A percentile compares a stretch with the other conserved stretches of the same genome.
phyloP scores from a whole-genome alignment of 768 basidiomycete species.

The Phallus indusiatus region DNA sequence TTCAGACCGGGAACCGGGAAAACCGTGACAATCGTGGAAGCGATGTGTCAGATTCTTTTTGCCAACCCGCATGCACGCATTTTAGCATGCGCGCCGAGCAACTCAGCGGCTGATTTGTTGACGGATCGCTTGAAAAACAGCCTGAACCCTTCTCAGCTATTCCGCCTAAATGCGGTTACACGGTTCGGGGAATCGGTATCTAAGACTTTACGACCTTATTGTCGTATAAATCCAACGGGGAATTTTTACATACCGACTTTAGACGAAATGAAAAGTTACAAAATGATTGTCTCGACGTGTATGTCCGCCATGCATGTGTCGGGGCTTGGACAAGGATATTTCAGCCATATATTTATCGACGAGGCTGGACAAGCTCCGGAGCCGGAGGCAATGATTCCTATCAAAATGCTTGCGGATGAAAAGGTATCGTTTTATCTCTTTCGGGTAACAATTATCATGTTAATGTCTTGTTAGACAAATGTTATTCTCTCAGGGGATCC shows the following conservation, averaged over 20 bases:
- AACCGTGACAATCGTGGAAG: slow-evolving; percentile 14
- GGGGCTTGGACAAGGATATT: slow-evolving; percentile 52
- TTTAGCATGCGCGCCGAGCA: slow-evolving; percentile 15
- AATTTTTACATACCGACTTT: background rate
- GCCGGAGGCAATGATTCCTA: slow-evolving; percentile 51
- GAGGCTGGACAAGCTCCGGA: slow-evolving; percentile 69
- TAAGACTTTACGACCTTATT: background rate
- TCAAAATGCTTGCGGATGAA: slow-evolving; percentile 48
- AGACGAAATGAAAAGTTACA: slow-evolving; percentile 30
- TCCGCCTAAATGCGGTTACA: slow-evolving; percentile 13
- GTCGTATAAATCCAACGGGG: background rate
- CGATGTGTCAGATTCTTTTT: slow-evolving; percentile 10
- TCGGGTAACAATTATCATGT: background rate
- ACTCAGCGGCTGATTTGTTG: slow-evolving; percentile 15
- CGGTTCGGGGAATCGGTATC: background rate
- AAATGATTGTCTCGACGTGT: slow-evolving; percentile 57
- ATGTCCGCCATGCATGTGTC: slow-evolving; percentile 44
- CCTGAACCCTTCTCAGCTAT: slow-evolving; percentile 5
- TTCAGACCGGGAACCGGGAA: slow-evolving; percentile 15
- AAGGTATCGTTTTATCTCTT: background rate
- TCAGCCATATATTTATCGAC: slow-evolving; percentile 59
- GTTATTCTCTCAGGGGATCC: slow-evolving; percentile 61
- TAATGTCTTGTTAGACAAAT: slow-evolving; percentile 31
- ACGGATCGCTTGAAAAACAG: slow-evolving; percentile 8
- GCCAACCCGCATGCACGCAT: background rate